A percentile compares a stretch with the other conserved stretches of the same genome.
These are phyloP conservation scores for Conoideocrella luteorostrata DNA, from an alignment of 2,329 filamentous ascomycete genomes.

Conservation along the genomic window DNA sequence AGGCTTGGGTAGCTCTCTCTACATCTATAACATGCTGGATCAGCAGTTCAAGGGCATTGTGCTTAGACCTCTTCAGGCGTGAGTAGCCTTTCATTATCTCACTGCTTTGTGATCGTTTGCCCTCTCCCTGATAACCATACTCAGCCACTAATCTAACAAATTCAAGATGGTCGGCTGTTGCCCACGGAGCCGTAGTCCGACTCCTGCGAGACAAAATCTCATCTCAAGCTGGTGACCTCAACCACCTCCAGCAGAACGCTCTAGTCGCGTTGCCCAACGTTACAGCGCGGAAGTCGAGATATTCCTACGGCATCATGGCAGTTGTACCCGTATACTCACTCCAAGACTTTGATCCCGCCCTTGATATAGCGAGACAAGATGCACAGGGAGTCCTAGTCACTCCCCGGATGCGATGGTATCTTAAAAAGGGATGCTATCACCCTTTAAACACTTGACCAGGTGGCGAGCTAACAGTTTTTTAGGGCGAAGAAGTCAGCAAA, in stretches of 20 bases:
- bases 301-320: neutral
- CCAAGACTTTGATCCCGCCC: neutral
- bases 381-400: neutral
- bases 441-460: neutral
- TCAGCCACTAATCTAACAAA: neutral
- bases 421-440: neutral
- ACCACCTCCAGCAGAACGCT: neutral
- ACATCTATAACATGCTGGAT: neutral
- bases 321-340: neutral
- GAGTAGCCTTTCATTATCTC: neutral
- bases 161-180: neutral
- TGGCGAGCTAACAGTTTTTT: neutral
- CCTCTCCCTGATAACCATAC: neutral
- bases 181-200: neutral
- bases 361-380: neutral
- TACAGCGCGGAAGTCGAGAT: neutral
- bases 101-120: neutral
- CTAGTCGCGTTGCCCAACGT: neutral
- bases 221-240: neutral
- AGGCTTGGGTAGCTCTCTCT: neutral
- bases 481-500: neutral
- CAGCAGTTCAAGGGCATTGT: neutral
- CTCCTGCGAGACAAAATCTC: neutral
- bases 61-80: neutral
- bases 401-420: neutral